Percentiles rank a stretch among this genome's conserved stretches.
phyloP scores from a whole-genome alignment of 352 stramenopile species.

The Phytopythium delawarense region DNA sequence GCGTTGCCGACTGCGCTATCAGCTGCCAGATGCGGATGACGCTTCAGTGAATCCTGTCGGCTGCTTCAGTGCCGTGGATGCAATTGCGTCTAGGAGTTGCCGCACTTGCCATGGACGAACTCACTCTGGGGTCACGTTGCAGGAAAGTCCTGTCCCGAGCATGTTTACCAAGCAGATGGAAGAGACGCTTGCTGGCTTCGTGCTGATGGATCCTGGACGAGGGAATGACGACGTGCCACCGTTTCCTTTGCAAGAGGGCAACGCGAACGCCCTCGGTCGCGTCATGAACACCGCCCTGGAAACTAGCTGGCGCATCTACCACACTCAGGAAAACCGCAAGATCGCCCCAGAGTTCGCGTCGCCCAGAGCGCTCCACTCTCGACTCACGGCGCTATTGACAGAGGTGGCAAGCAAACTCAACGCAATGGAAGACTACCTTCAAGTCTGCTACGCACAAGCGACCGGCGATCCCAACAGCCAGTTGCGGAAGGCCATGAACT shows the following conservation, averaged over 20 bases:
- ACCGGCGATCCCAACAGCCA: neutral
- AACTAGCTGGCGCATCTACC: slow-evolving; percentile 36
- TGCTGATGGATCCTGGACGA: neutral
- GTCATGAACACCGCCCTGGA: slow-evolving; percentile 36
- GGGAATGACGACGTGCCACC: neutral
- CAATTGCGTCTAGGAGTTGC: neutral
- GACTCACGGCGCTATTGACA: neutral
- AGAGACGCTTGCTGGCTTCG: neutral
- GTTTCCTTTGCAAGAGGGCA: neutral
- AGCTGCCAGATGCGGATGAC: neutral
- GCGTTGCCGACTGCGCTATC: slow-evolving; percentile 1
- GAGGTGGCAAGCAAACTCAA: slow-evolving; percentile 14
- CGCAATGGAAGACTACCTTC: slow-evolving; percentile 18
- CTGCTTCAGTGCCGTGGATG: neutral
- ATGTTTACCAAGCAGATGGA: neutral
- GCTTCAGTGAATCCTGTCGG: neutral
- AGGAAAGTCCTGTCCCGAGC: neutral
- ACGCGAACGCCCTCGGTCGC: slow-evolving; percentile 21
- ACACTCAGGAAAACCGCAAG: slow-evolving; percentile 12
- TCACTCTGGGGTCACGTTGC: neutral
- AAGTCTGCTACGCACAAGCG: slow-evolving; percentile 8
- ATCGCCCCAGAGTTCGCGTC: slow-evolving; percentile 2
- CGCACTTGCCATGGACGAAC: neutral
- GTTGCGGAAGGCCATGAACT: slow-evolving; percentile 14
- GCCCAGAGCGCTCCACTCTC: neutral